phyloP scores from a whole-genome alignment of 2,329 filamentous ascomycete species.

The Fusarium tupiense region DNA sequence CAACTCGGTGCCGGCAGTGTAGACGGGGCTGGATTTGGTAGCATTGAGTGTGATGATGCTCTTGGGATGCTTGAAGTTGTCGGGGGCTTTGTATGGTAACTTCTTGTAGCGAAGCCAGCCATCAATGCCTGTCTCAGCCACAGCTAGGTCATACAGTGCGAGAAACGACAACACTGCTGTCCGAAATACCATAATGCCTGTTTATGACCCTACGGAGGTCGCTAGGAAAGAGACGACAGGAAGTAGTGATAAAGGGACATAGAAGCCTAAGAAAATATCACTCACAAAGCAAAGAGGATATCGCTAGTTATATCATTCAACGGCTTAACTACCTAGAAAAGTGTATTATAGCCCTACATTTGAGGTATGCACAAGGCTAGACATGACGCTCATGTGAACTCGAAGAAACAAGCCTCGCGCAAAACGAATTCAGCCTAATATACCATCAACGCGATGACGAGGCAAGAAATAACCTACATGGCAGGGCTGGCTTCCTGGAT shows the following conservation, averaged over 20 bases:
- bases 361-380: no score
- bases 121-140: background rate
- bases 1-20: background rate
- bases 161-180: background rate
- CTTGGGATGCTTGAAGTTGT: background rate
- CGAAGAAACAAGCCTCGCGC: no score
- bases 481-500: background rate
- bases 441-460: no score
- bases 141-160: background rate
- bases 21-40: background rate
- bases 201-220: no score
- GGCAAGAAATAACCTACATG: background rate
- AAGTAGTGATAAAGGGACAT: no score
- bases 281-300: no score
- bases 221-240: no score
- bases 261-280: fast-evolving
- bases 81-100: background rate
- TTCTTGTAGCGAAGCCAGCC: background rate
- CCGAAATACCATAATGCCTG: background rate
- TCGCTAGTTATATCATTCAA: no score
- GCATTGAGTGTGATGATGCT: background rate
- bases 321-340: no score
- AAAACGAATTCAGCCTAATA: no score
- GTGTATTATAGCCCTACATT: no score
- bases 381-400: no score